Conservation (phyloP, 208 protist genomes). For the Acanthamoeba royreba region DNA sequence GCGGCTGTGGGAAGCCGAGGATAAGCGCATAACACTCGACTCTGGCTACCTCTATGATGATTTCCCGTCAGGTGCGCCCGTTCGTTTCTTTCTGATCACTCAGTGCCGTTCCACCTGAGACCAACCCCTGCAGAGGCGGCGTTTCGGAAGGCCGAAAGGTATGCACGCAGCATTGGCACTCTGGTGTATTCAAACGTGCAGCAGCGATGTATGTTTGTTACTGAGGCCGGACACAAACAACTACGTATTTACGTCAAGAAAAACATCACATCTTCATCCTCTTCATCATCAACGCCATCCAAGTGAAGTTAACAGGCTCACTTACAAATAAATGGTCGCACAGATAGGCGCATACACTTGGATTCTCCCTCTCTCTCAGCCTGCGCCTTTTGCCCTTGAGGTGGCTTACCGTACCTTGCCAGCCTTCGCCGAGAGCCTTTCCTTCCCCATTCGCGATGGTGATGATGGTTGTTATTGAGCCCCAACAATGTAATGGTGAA, state of each 20-base stretch:
- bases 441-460: too few species aligned
- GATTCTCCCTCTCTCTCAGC: too few species aligned
- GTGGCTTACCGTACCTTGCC: too few species aligned
- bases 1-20: constrained; percentile 40
- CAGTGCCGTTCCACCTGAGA: too few species aligned
- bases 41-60: constrained; percentile 3
- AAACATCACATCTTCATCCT: background rate
- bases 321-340: too few species aligned
- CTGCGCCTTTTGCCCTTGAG: too few species aligned
- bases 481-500: too few species aligned
- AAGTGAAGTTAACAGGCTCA: too few species aligned
- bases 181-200: background rate
- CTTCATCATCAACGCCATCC: background rate
- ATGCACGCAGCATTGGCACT: background rate
- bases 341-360: too few species aligned
- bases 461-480: too few species aligned
- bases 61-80: background rate
- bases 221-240: background rate
- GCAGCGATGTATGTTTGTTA: background rate
- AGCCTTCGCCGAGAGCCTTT: too few species aligned
- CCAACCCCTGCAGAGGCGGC: too few species aligned
- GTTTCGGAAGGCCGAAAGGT: background rate
- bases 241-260: background rate
- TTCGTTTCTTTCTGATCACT: background rate
- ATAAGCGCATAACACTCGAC: background rate